Percentiles rank a stretch among this genome's conserved stretches.
phyloP scores from a whole-genome alignment of 2,329 filamentous ascomycete species.

The Pseudogymnoascus sp. region DNA sequence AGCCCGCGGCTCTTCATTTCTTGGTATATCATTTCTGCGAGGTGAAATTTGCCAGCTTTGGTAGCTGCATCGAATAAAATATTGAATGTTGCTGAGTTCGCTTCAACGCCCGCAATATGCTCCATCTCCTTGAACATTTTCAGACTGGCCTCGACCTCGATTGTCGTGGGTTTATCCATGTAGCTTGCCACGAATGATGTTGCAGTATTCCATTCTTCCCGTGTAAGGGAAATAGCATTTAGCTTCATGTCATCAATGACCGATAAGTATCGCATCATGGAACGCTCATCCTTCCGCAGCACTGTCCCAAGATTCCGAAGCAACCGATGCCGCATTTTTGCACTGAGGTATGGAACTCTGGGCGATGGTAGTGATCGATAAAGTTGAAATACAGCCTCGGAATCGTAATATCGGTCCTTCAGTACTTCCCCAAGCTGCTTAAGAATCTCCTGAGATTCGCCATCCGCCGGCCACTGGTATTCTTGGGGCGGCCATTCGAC shows the following conservation, averaged over 20 bases:
- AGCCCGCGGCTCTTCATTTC: slow-evolving; percentile 70
- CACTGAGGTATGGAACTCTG: slow-evolving; percentile 25
- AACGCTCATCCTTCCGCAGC: slow-evolving; percentile 30
- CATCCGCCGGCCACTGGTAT: slow-evolving; percentile 24
- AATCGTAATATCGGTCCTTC: slow-evolving; percentile 16
- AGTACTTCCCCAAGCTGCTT: slow-evolving; percentile 18
- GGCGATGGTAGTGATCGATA: slow-evolving; percentile 30
- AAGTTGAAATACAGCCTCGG: slow-evolving; percentile 26
- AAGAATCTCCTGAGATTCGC: slow-evolving; percentile 18
- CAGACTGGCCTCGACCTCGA: slow-evolving; percentile 61
- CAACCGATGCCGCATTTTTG: slow-evolving; percentile 23
- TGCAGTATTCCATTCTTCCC: slow-evolving; percentile 73
- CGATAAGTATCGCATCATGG: slow-evolving; percentile 76
- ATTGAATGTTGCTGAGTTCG: slow-evolving; percentile 79
- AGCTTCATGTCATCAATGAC: slow-evolving; percentile 76
- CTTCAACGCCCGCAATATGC: slow-evolving; percentile 52
- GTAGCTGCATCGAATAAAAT: slow-evolving; percentile 83
- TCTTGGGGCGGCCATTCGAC: slow-evolving; percentile 25
- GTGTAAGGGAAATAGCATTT: slow-evolving; percentile 59
- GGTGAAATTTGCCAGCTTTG: slow-evolving; percentile 72
- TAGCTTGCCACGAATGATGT: slow-evolving; percentile 72
- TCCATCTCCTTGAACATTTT: slow-evolving; percentile 90
- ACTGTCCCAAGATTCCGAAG: slow-evolving; percentile 25
- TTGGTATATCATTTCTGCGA: slow-evolving; percentile 76
- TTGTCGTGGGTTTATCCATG: slow-evolving; percentile 46